Evolutionary conservation across 805 yeast species (phyloP).

Genomic region (Helenozyma baotianmanensis): DNA sequence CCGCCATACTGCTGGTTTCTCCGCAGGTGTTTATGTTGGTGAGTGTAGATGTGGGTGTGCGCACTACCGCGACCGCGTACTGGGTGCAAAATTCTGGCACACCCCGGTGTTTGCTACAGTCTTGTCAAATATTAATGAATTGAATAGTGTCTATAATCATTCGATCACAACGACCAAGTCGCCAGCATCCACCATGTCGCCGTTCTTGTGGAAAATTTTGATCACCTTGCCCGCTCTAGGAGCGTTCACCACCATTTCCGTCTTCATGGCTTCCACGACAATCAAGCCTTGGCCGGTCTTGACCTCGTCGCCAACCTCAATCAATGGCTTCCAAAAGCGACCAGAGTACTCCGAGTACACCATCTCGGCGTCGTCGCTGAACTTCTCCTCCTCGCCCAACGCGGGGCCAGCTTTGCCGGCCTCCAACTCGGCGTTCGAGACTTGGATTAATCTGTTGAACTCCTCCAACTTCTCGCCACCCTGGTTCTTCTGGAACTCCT

Average conservation of each 20-base stretch:
- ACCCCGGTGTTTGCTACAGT: too few relatives aligned
- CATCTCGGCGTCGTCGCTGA: slow-evolving; percentile 73
- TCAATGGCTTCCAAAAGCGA: slow-evolving; percentile 91
- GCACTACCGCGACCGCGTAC: not conserved
- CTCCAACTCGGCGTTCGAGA: slow-evolving; percentile 70
- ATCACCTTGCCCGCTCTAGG: slow-evolving; percentile 66
- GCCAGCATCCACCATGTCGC: slow-evolving; percentile 97
- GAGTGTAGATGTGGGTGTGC: not conserved
- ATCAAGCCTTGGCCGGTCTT: slow-evolving; percentile 72
- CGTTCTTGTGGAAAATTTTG: slow-evolving; percentile 73
- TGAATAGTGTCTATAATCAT: too few relatives aligned
- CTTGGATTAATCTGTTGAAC: slow-evolving; percentile 77
- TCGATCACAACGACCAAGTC: slow-evolving; percentile 84
- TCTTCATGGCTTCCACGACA: slow-evolving; percentile 97
- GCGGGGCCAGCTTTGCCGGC: slow-evolving; percentile 43
- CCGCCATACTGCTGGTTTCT: not conserved
- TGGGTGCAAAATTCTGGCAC: not conserved
- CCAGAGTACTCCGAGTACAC: slow-evolving; percentile 96
- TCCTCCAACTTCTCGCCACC: slow-evolving; percentile 81
- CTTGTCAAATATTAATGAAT: too few relatives aligned
- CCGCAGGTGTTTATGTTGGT: not conserved
- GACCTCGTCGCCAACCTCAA: slow-evolving; percentile 71
- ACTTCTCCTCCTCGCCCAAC: slow-evolving; percentile 46
- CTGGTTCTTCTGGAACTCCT: slow-evolving; percentile 59
- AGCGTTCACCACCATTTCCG: slow-evolving; percentile 87